Evolutionary conservation across 352 stramenopile genomes (phyloP).

Genomic region (Phytophthora pluvialis): DNA sequence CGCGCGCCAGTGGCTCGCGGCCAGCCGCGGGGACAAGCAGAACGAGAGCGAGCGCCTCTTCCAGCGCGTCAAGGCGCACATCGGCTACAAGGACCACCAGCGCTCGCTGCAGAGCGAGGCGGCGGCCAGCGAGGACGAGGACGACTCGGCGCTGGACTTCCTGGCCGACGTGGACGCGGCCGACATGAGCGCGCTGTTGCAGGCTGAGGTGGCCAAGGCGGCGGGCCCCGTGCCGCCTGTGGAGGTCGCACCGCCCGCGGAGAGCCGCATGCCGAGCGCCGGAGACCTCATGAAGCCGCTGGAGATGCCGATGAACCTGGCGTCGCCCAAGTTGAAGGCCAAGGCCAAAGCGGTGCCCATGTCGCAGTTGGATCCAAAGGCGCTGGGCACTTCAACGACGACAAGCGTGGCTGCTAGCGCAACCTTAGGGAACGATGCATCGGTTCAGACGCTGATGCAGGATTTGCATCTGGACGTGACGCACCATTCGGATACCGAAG

Average conservation of each 20-base stretch:
- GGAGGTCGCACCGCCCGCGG: neutral
- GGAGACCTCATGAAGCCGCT: conserved; percentile 33
- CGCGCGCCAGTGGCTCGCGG: conserved; percentile 41
- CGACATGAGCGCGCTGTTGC: conserved; percentile 62
- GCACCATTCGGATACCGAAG: conserved; percentile 33
- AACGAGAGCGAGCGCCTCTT: conserved; percentile 29
- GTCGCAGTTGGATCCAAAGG: conserved; percentile 31
- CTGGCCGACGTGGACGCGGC: conserved; percentile 53
- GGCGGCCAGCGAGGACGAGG: conserved; percentile 34
- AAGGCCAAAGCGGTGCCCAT: conserved; percentile 18
- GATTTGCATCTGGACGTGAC: conserved; percentile 55
- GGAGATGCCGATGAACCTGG: conserved; percentile 42
- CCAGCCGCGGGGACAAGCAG: conserved; percentile 22
- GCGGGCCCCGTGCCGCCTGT: neutral
- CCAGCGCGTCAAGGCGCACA: conserved; percentile 42
- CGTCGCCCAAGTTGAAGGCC: conserved; percentile 23
- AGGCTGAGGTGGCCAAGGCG: conserved; percentile 37
- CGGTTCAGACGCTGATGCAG: conserved; percentile 58
- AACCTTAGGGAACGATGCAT: conserved; percentile 44
- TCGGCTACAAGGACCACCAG: conserved; percentile 51
- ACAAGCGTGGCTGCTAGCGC: conserved; percentile 12
- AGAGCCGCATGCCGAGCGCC: conserved; percentile 16
- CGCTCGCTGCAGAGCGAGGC: conserved; percentile 35
- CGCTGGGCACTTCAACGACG: neutral
- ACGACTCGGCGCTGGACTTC: conserved; percentile 59